phyloP scores from a whole-genome alignment of 106 monocot genomes.

The Acorus calamus region DNA sequence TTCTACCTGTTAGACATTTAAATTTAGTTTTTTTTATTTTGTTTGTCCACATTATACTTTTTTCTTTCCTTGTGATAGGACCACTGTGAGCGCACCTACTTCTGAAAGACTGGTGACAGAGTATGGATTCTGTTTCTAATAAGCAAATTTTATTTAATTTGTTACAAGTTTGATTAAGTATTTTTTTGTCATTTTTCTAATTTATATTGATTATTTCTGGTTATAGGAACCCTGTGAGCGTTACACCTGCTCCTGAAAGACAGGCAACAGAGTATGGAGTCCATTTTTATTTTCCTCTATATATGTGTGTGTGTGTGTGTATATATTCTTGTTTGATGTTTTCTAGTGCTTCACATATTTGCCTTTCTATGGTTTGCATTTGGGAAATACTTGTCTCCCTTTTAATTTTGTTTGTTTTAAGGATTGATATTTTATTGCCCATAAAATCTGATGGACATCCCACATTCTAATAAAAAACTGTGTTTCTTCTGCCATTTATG shows the following conservation, averaged over 20 bases:
- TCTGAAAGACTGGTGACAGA: not conserved
- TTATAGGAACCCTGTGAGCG: constrained; percentile 5
- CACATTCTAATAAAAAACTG: too few relatives aligned
- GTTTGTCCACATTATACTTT: too few relatives aligned
- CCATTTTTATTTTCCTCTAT: not conserved
- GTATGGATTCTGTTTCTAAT: not conserved
- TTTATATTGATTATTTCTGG: not conserved
- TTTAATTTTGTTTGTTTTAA: not conserved
- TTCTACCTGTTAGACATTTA: too few relatives aligned
- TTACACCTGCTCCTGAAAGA: not conserved
- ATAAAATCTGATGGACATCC: too few relatives aligned
- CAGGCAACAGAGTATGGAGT: not conserved
- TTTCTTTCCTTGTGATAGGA: too few relatives aligned
- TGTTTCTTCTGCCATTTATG: too few relatives aligned
- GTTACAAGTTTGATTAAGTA: not conserved
- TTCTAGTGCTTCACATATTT: too few relatives aligned
- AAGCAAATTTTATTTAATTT: not conserved
- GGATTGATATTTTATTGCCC: not conserved
- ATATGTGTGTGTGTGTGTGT: too few relatives aligned
- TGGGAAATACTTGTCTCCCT: too few relatives aligned
- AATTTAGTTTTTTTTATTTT: too few relatives aligned
- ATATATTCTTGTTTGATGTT: not conserved
- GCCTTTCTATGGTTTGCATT: too few relatives aligned
- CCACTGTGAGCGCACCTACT: not conserved
- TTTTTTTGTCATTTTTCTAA: not conserved